phyloP scores from a whole-genome alignment of 768 basidiomycete genomes.

The Pulveroboletus sp. region DNA sequence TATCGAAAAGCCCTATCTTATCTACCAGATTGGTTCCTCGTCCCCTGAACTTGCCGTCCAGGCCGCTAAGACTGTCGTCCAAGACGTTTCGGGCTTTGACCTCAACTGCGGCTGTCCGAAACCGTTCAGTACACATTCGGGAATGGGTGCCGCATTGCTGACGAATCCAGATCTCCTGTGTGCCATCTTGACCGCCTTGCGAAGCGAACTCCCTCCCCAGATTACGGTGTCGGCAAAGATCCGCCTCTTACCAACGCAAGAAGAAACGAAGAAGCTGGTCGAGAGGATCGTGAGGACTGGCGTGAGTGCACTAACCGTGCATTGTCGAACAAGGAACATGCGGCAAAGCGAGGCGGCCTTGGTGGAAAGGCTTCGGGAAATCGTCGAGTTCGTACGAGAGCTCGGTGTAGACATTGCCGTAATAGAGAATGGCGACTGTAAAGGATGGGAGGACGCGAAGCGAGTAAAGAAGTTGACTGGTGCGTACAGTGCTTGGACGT shows the following conservation, averaged over 20 bases:
- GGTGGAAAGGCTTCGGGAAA: constrained; percentile 72
- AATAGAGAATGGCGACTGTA: constrained; percentile 91
- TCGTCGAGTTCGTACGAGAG: constrained; percentile 77
- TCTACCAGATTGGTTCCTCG: constrained; percentile 93
- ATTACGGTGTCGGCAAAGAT: constrained; percentile 95
- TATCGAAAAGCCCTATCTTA: constrained; percentile 87
- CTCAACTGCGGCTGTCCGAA: constrained; percentile 98
- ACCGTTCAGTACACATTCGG: constrained; percentile 87
- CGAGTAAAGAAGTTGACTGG: constrained; percentile 73
- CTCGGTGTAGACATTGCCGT: constrained; percentile 80
- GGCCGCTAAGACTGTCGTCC: constrained; percentile 80
- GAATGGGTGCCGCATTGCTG: constrained; percentile 96
- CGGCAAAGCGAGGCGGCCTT: constrained; percentile 74
- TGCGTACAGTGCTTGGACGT: constrained; percentile 25
- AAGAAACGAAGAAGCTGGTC: constrained; percentile 87
- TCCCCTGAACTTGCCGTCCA: constrained; percentile 87
- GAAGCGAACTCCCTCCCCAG: constrained; percentile 64
- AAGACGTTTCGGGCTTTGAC: constrained; percentile 91
- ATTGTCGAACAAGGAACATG: constrained; percentile 93
- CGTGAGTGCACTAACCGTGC: constrained; percentile 84
- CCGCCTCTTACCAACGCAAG: constrained; percentile 77
- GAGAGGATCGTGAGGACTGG: constrained; percentile 84
- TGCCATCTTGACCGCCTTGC: constrained; percentile 76
- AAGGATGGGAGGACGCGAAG: constrained; percentile 71
- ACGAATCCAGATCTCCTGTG: constrained; percentile 89